Conservation (phyloP, 1,284 basidiomycete species). For the Austroboletus niveus region DNA sequence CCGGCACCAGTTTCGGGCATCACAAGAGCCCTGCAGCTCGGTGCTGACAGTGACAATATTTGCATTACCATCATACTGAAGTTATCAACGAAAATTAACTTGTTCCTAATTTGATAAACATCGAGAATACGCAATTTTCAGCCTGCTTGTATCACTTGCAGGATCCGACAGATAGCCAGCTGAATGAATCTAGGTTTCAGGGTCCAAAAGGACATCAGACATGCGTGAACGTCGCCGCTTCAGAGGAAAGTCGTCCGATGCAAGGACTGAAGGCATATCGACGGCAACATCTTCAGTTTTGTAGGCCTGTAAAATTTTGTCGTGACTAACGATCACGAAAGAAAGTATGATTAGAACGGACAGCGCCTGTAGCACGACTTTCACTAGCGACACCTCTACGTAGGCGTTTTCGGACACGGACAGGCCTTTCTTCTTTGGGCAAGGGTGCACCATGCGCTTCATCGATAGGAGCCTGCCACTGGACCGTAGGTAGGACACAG, state of each 20-base stretch:
- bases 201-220: conserved; percentile 33
- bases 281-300: conserved; percentile 27
- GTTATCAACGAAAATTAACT: conserved; percentile 22
- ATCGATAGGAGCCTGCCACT: conserved; percentile 25
- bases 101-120: conserved; percentile 26
- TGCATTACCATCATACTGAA: conserved; percentile 5
- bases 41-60: conserved; percentile 1
- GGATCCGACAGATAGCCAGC: conserved; percentile 6
- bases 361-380: conserved; percentile 20
- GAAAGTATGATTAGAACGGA: conserved; percentile 13
- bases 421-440: conserved; percentile 21
- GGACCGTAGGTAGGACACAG: conserved; percentile 51
- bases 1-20: conserved; percentile 4
- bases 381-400: conserved; percentile 20
- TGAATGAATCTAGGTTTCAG: conserved; percentile 26
- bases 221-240: conserved; percentile 42
- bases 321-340: conserved; percentile 13
- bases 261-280: conserved; percentile 23
- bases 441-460: conserved; percentile 11
- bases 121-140: conserved; percentile 11
- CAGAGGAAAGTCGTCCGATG: conserved; percentile 29
- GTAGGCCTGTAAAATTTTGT: conserved; percentile 18
- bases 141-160: conserved; percentile 12
- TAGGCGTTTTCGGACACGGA: conserved; percentile 26
- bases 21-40: background rate